Base-by-base conservation (phyloP, 257 asterid genomes). In the Fraxinus anomala region DNA sequence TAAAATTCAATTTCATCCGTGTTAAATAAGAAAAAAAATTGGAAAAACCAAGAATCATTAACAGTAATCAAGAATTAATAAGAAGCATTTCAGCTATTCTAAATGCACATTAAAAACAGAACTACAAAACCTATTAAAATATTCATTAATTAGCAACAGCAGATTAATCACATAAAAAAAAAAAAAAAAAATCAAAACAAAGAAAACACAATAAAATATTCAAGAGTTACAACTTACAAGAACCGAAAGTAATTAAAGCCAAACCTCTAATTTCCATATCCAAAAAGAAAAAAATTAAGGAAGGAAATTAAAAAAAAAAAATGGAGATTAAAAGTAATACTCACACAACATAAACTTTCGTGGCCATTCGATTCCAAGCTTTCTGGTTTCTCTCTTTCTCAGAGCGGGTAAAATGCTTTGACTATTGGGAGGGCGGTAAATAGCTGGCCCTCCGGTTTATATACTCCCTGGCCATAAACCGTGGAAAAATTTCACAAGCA, bases 291-390 rank as follows among this genome's bases (percentile, higher is more conserved):
- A 44, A 39, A n/a, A 33, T 9, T 5, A 69, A 73, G 37, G n/a
- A 37, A 21, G 65, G 36, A 34, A 26, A 26, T 26, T 0, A 26
- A 26, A 26, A 26, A 26, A 26, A 10, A 70, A 54, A 9, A 37
- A 69, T 0, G 16, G 24, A 28, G 40, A 13, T 19, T 26, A 34
- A 10, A 13, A 39, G 7, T 5, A 37, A 70, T 23, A 82, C 97
- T 90, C 69, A 92, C 97, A 92, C 92, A 61, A 92, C 80, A 79
- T 90, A 92, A 77, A 92, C 83, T 73, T 90, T 89, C 83, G 93
- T 86, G 16, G 87, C 97, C 97, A 92, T 91, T 73, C 81, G 59
- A 26, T 59, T 14, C n/a, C 21, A 34, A 56, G 14, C 12, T 11
- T 14, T 5, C 12, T 28, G 44, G 21, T 33, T 47, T 59, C 11